Evolutionary conservation across 2,329 filamentous ascomycete genomes (phyloP).

Genomic region (Fusarium sambucinum): DNA sequence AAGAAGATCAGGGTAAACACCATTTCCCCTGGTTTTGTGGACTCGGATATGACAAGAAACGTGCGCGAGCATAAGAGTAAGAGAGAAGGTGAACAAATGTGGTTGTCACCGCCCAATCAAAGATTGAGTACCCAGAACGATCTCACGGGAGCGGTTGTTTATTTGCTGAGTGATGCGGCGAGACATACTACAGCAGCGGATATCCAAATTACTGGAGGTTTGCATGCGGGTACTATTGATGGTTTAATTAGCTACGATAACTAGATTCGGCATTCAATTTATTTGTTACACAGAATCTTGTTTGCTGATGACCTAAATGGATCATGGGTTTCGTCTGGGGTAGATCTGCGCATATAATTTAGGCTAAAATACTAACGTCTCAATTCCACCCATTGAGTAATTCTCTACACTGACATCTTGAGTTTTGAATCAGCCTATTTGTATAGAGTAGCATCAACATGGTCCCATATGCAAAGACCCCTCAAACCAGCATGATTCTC

Average conservation of each 20-base stretch:
- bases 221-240: constrained; percentile 56
- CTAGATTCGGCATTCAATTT: neutral
- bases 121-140: constrained; percentile 58
- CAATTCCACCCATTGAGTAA: neutral
- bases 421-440: constrained; percentile 19
- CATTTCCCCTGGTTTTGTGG: constrained; percentile 55
- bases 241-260: constrained; percentile 52
- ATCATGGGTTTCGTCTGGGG: neutral
- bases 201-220: constrained; percentile 59
- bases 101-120: constrained; percentile 54
- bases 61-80: constrained; percentile 51
- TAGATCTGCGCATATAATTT: constrained; percentile 5
- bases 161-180: constrained; percentile 59
- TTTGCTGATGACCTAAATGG: neutral
- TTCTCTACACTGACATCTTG: neutral
- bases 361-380: constrained; percentile 8
- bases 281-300: neutral
- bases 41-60: constrained; percentile 53
- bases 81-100: constrained; percentile 54
- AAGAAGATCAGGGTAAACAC: constrained; percentile 55
- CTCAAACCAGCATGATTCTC: constrained; percentile 7
- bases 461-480: neutral
- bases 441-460: neutral
- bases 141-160: constrained; percentile 57
- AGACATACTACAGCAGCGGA: constrained; percentile 59